Evolutionary conservation across 2,329 filamentous ascomycete species (phyloP).

Genomic region (Colletotrichum orchidophilum): DNA sequence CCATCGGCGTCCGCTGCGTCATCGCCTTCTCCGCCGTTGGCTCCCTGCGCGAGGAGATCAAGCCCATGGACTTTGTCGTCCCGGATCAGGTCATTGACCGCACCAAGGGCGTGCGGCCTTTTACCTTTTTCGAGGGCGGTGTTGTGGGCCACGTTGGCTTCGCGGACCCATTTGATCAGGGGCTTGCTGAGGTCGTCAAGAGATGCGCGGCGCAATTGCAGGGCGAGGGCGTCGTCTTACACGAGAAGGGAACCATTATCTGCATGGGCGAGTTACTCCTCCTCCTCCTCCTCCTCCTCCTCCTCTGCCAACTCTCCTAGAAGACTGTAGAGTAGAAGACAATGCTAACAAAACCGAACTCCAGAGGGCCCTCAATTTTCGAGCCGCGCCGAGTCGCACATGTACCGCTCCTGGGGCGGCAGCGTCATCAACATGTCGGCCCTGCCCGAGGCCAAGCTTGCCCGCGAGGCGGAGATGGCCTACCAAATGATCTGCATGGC

Average conservation of each 20-base stretch:
- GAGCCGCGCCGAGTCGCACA: constrained; percentile 91
- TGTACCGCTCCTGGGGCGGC: constrained; percentile 95
- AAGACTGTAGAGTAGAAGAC: neutral
- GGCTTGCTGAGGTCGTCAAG: constrained; percentile 79
- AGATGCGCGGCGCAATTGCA: constrained; percentile 79
- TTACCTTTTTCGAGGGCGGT: constrained; percentile 94
- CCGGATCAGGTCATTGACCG: constrained; percentile 98
- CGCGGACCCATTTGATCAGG: constrained; percentile 90
- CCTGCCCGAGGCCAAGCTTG: constrained; percentile 94
- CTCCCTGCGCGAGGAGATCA: constrained; percentile 89
- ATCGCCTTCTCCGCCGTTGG: constrained; percentile 97
- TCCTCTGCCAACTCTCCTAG: neutral
- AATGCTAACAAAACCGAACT: neutral
- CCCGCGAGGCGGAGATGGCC: constrained; percentile 92
- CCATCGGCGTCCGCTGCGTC: constrained; percentile 87
- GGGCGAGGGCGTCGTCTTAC: constrained; percentile 85
- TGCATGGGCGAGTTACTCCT: constrained; percentile 79
- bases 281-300: neutral
- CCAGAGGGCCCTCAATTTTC: constrained; percentile 97
- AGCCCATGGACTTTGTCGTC: constrained; percentile 95
- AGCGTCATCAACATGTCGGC: constrained; percentile 98
- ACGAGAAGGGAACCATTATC: constrained; percentile 84
- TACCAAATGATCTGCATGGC: constrained; percentile 99
- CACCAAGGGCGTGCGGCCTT: constrained; percentile 92
- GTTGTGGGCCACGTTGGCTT: constrained; percentile 95